These are phyloP conservation scores for Dactylonectria estremocensis DNA, from an alignment of 2,329 filamentous ascomycete genomes.

Conservation along the genomic window DNA sequence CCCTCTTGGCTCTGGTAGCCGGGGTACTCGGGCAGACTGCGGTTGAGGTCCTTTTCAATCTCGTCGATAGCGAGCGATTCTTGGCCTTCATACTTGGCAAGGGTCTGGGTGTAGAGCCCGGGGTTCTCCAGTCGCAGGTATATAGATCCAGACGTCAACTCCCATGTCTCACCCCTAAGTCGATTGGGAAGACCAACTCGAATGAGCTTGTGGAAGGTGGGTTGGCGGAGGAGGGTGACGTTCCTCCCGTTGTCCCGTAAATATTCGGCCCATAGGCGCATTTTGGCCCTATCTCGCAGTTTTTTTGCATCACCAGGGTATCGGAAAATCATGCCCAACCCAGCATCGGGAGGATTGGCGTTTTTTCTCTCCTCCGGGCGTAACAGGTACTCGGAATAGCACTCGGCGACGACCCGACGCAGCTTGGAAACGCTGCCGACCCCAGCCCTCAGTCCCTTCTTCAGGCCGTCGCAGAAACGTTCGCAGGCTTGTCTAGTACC, in stretches of 20 bases:
- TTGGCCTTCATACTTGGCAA: constrained; percentile 85
- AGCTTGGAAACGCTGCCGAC: constrained; percentile 91
- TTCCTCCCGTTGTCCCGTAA: constrained; percentile 95
- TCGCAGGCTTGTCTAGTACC: constrained; percentile 92
- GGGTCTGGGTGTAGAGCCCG: constrained; percentile 85
- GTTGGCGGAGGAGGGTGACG: constrained; percentile 91
- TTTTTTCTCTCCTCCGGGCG: constrained; percentile 75
- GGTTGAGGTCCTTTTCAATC: constrained; percentile 98
- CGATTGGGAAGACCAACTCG: constrained; percentile 95
- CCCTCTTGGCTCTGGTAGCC: constrained; percentile 98
- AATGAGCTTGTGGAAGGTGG: constrained; percentile 98
- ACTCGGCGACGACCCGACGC: constrained; percentile 83
- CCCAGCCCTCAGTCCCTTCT: constrained; percentile 87
- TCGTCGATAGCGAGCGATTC: constrained; percentile 97
- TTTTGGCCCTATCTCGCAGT: constrained; percentile 94
- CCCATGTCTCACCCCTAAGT: constrained; percentile 95
- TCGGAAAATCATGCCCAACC: constrained; percentile 90
- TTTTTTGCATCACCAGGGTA: constrained; percentile 97
- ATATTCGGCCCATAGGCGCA: constrained; percentile 98
- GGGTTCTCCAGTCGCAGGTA: constrained; percentile 91
- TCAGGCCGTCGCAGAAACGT: constrained; percentile 95
- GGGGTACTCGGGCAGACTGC: constrained; percentile 96
- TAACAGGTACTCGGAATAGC: constrained; percentile 90
- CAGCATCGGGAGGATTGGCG: constrained; percentile 82
- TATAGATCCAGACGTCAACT: constrained; percentile 91